These are phyloP conservation scores for Hermanozyma aechmeae DNA, from an alignment of 805 yeast genomes.

Conservation along the genomic window DNA sequence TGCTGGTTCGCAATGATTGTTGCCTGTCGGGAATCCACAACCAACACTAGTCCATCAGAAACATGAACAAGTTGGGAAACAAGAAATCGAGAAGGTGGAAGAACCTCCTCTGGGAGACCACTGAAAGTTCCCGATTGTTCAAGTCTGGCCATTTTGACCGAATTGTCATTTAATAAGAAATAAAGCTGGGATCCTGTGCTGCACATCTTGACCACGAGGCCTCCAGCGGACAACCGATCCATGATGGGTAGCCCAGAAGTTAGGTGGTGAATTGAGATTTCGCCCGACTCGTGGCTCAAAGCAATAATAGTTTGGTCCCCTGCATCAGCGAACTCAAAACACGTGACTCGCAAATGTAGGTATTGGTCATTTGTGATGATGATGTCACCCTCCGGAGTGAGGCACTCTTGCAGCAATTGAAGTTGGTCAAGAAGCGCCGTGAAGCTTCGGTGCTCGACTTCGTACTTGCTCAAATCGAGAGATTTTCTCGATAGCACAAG, in stretches of 20 bases:
- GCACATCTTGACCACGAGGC: conserved; percentile 7
- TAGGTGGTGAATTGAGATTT: conserved; percentile 9
- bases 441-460: conserved; percentile 17
- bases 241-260: conserved; percentile 3
- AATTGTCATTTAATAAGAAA: conserved; percentile 10
- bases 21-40: too few species aligned
- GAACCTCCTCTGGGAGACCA: neutral
- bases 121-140: neutral
- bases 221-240: conserved; percentile 1
- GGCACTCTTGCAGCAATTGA: conserved; percentile 8
- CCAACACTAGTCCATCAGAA: neutral
- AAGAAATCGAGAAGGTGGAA: conserved; percentile 4
- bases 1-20: too few species aligned
- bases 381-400: conserved; percentile 12
- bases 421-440: conserved; percentile 15
- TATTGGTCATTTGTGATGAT: conserved; percentile 12
- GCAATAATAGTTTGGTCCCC: conserved; percentile 3
- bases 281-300: conserved; percentile 10
- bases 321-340: conserved; percentile 16
- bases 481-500: conserved; percentile 20
- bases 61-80: conserved; percentile 5
- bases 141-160: conserved; percentile 6
- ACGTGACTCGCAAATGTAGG: conserved; percentile 15
- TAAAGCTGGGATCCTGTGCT: conserved; percentile 3
- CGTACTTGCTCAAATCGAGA: conserved; percentile 14